phyloP scores from a whole-genome alignment of 2,329 filamentous ascomycete genomes.

The Beauveria scarabaeidicola region DNA sequence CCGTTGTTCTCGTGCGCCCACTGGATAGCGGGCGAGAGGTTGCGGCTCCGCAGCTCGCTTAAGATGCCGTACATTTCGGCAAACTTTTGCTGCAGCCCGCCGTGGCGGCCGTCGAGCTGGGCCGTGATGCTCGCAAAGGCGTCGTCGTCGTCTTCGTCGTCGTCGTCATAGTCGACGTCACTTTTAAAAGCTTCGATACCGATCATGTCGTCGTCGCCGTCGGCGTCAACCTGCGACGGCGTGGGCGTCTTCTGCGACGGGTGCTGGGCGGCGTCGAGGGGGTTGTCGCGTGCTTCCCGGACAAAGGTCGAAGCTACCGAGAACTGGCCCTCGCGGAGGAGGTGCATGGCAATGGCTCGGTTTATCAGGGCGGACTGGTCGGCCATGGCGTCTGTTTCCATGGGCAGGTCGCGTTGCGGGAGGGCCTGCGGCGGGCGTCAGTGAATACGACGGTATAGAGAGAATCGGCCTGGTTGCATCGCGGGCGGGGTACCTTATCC shows the following conservation, averaged over 20 bases:
- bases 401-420: slow-evolving; percentile 55
- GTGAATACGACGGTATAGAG: slow-evolving; percentile 14
- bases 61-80: slow-evolving; percentile 86
- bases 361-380: slow-evolving; percentile 73
- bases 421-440: slow-evolving; percentile 22
- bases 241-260: slow-evolving; percentile 1
- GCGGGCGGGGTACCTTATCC: slow-evolving; percentile 53
- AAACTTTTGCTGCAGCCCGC: slow-evolving; percentile 70
- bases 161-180: not conserved
- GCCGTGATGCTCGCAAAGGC: not conserved
- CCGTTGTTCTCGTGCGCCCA: slow-evolving; percentile 71
- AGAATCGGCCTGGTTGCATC: not conserved
- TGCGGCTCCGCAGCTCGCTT: slow-evolving; percentile 62
- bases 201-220: slow-evolving; percentile 19
- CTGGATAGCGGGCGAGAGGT: slow-evolving; percentile 73
- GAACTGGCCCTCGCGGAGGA: slow-evolving; percentile 91
- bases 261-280: slow-evolving; percentile 8
- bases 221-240: slow-evolving; percentile 17
- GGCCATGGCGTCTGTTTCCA: slow-evolving; percentile 72
- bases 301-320: slow-evolving; percentile 79
- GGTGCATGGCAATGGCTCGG: slow-evolving; percentile 90
- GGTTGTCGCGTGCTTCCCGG: slow-evolving; percentile 51
- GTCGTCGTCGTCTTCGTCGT: not conserved
- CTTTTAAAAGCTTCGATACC: slow-evolving; percentile 12
- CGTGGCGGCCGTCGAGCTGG: slow-evolving; percentile 8